Base-by-base conservation (phyloP, 2,329 filamentous ascomycete genomes). In the Alternaria arbusti region DNA sequence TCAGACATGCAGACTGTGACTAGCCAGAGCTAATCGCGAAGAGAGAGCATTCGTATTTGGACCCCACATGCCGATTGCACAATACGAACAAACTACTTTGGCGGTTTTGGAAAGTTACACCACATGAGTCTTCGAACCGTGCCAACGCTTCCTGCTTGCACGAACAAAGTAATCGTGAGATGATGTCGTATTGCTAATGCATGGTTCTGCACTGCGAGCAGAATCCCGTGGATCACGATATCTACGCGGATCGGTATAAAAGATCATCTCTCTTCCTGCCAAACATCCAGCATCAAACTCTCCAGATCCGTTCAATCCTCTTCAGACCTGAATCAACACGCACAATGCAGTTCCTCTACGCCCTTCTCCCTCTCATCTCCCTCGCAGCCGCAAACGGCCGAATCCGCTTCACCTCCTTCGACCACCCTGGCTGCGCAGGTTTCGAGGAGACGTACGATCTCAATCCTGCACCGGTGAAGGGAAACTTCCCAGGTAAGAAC, bases 361-460 rank as follows among this genome's bases (percentile, higher is more conserved):
- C 43, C 13, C 13, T 57, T 25, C 20, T 57, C 6, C 28, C 58
- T 17, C 43, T 56, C 9, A 15, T 65, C 5, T 44, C 58, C 22
- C 51, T 56, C 12, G 51, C 11, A 45, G 23, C 58, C 23, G 58
- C 51, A 1, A 61, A 61, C 9, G 58, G 58, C 30, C 51, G 58
- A 13, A 12, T 56, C 2, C 28, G 40, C 51, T 61, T 61, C 45
- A 61, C 43, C 44, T 51, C 58, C n/a, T 61, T 61, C 44, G 51
- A 61, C 30, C 58, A 61, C 17, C 20, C 43, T 22, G 32, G 32
- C 23, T 61, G 51, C 51, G 30, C 43, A 32, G 58, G 58, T 17
- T 61, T 61, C 23, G 58, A 56, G 5, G 58, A 61, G 28, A 61
- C 32, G 7, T 61, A 61, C 20, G 36, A 47, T 11, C 58, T 61